Percentiles rank a stretch among this genome's conserved stretches.
phyloP scores from a whole-genome alignment of 192 early-diverging fungal genomes.

The Umbelopsis sp. region DNA sequence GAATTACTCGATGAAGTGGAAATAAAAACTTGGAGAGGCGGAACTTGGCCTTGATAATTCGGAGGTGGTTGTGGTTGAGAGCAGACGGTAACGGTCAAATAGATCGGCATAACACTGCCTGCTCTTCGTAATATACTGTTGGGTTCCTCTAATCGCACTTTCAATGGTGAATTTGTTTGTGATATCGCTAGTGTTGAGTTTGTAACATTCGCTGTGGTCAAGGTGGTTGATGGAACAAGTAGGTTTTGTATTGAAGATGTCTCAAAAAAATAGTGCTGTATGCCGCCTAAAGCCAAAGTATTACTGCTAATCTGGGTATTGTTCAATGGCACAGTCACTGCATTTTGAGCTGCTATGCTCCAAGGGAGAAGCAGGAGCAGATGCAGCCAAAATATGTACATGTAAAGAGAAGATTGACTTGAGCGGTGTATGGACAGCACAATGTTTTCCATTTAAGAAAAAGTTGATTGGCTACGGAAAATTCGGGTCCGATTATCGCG shows the following conservation, averaged over 20 bases:
- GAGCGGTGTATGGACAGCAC: not conserved
- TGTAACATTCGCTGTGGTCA: not conserved
- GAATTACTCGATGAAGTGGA: slow-evolving; percentile 24
- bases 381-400: slow-evolving; percentile 2
- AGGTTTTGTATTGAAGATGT: not conserved
- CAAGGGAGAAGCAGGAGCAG: not conserved
- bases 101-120: slow-evolving; percentile 17
- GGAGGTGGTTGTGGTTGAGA: slow-evolving; percentile 28
- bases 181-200: too few relatives aligned
- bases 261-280: slow-evolving; percentile 18
- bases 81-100: slow-evolving; percentile 35
- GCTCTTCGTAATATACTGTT: not conserved
- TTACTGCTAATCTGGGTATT: slow-evolving; percentile 4
- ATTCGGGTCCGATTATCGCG: slow-evolving; percentile 4
- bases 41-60: slow-evolving; percentile 18
- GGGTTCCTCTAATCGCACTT: not conserved
- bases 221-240: not conserved
- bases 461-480: slow-evolving; percentile 12
- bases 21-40: slow-evolving; percentile 33
- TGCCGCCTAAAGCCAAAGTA: not conserved
- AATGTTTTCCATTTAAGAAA: not conserved
- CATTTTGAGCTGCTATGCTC: not conserved
- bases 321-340: not conserved
- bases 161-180: too few relatives aligned
- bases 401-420: not conserved